Evolutionary conservation across 768 basidiomycete species (phyloP).

Genomic region (Amanita subjunquillea): DNA sequence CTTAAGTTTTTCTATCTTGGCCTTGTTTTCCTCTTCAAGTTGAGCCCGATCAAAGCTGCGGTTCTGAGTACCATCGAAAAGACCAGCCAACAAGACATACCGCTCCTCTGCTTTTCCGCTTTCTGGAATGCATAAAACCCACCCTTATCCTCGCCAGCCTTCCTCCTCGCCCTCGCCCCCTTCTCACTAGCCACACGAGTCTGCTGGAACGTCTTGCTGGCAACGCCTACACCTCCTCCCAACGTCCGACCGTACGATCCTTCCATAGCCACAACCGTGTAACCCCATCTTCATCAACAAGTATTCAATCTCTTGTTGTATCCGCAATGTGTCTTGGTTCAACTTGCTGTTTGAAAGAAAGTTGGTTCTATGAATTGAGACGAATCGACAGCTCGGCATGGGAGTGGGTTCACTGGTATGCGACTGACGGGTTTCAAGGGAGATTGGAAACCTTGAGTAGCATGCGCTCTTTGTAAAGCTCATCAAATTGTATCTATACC

Average conservation of each 20-base stretch:
- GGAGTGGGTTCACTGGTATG: no score
- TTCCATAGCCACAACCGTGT: conserved; percentile 85
- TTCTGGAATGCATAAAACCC: conserved; percentile 88
- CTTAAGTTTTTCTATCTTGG: conserved; percentile 72
- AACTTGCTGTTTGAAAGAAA: no score
- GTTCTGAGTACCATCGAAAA: neutral
- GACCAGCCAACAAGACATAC: conserved; percentile 26
- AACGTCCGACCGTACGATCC: conserved; percentile 84
- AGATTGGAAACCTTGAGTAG: no score
- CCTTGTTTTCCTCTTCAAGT: conserved; percentile 89
- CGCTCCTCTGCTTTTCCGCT: conserved; percentile 79
- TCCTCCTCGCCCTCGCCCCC: no score
- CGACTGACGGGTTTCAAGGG: no score
- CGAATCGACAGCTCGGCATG: no score
- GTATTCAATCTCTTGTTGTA: conserved; percentile 17
- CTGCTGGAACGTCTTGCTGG: conserved; percentile 60
- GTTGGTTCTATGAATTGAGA: no score
- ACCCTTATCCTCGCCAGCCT: conserved; percentile 47
- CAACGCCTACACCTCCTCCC: conserved; percentile 64
- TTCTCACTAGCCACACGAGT: conserved; percentile 46
- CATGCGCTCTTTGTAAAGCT: no score
- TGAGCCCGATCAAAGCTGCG: conserved; percentile 55
- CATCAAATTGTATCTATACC: neutral
- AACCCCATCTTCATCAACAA: conserved; percentile 92
- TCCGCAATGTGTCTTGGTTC: no score